phyloP scores from a whole-genome alignment of 2,329 filamentous ascomycete species.

The Ophiocordyceps sinensis region DNA sequence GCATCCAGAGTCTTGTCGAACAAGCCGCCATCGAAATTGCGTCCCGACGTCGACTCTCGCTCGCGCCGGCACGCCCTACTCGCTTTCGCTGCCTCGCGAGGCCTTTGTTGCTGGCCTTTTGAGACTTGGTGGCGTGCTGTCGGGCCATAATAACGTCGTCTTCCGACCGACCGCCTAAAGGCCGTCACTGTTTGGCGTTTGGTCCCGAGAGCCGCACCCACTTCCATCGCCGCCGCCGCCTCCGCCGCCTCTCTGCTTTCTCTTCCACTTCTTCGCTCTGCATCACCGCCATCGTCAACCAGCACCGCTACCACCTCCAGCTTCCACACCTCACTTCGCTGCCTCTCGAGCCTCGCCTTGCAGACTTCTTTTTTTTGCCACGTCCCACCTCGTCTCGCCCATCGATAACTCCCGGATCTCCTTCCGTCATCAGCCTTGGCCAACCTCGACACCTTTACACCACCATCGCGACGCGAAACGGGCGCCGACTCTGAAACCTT shows the following conservation, averaged over 20 bases:
- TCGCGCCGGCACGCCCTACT: background rate
- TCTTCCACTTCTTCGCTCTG: background rate
- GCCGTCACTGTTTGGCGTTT: background rate
- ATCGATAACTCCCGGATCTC: background rate
- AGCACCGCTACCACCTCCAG: background rate
- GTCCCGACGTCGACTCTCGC: constrained; percentile 7
- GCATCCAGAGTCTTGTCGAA: background rate
- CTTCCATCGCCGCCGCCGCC: background rate
- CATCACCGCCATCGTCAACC: background rate
- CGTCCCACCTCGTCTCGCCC: background rate
- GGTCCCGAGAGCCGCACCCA: constrained; percentile 5
- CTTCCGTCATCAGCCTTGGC: no score
- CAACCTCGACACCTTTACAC: background rate
- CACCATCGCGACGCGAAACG: constrained; percentile 2
- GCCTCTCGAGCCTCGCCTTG: background rate
- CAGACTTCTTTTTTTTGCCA: background rate
- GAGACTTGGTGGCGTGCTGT: no score
- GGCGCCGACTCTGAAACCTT: background rate
- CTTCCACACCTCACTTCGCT: background rate
- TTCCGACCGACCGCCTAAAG: no score
- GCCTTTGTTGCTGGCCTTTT: no score
- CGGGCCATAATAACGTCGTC: no score
- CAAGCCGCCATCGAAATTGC: constrained; percentile 8
- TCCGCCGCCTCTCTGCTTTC: background rate
- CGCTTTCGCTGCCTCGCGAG: no score